phyloP scores from a whole-genome alignment of 1,284 basidiomycete genomes.

The Tilletia indica region DNA sequence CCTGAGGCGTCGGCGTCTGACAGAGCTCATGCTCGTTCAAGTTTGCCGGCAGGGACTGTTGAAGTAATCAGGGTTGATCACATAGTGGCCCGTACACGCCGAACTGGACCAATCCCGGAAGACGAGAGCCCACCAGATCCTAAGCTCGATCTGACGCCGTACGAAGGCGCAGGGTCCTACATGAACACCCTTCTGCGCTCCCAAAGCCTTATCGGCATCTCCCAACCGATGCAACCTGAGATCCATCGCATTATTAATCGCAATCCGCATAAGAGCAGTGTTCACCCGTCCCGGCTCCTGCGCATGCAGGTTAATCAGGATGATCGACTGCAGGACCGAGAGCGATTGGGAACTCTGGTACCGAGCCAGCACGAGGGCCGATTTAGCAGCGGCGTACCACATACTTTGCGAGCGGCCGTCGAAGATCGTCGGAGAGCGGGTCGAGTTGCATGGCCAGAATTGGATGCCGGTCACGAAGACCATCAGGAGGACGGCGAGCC shows the following conservation, averaged over 20 bases:
- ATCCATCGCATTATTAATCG: slow-evolving; percentile 49
- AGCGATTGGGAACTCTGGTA: slow-evolving; percentile 41
- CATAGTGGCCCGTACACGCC: slow-evolving; percentile 34
- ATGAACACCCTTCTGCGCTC: slow-evolving; percentile 25
- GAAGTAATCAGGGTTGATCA: slow-evolving; percentile 44
- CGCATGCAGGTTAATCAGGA: slow-evolving; percentile 41
- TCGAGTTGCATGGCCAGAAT: slow-evolving; percentile 46
- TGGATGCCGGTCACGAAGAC: slow-evolving; percentile 44
- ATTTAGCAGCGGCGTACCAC: slow-evolving; percentile 48
- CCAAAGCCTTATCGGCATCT: slow-evolving; percentile 31
- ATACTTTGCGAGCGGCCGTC: slow-evolving; percentile 41
- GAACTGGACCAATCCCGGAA: slow-evolving; percentile 41
- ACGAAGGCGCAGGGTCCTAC: slow-evolving; percentile 30
- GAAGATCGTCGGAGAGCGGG: slow-evolving; percentile 39
- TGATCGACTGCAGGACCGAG: slow-evolving; percentile 46
- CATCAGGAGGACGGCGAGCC: slow-evolving; percentile 47
- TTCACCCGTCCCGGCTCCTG: slow-evolving; percentile 32
- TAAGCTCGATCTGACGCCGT: slow-evolving; percentile 46
- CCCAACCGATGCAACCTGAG: slow-evolving; percentile 51
- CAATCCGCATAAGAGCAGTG: slow-evolving; percentile 36
- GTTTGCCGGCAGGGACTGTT: slow-evolving; percentile 53
- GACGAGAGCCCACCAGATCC: slow-evolving; percentile 51
- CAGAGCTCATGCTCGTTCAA: slow-evolving; percentile 51
- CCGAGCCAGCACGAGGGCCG: slow-evolving; percentile 43
- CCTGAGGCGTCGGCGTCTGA: slow-evolving; percentile 32